A percentile compares a stretch with the other conserved stretches of the same genome.
Evolutionary conservation across 768 basidiomycete species (phyloP).

Genomic region (Chalciporus piperatus): DNA sequence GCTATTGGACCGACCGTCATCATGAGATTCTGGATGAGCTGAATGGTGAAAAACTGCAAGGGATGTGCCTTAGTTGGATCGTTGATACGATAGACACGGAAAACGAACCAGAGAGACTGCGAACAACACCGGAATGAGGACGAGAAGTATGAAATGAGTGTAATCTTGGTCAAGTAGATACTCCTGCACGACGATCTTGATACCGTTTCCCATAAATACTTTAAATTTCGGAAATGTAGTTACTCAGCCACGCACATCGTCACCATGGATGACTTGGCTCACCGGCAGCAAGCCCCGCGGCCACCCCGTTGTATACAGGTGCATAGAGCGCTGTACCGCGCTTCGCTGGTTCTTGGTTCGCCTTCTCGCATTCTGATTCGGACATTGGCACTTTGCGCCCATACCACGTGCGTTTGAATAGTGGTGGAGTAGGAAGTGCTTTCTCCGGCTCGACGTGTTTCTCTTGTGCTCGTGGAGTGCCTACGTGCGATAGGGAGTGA

Average conservation of each 20-base stretch:
- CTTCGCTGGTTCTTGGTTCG: constrained; percentile 3
- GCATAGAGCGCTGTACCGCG: constrained; percentile 26
- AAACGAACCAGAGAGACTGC: constrained; percentile 43
- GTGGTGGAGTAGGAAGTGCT: constrained; percentile 25
- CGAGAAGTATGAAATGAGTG: constrained; percentile 41
- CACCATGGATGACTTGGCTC: background rate
- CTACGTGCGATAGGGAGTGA: constrained; percentile 33
- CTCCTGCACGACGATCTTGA: constrained; percentile 58
- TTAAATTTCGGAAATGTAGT: constrained; percentile 27
- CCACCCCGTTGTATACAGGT: constrained; percentile 26
- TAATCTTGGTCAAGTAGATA: constrained; percentile 46
- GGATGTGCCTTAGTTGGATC: constrained; percentile 9
- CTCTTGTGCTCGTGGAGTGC: constrained; percentile 14
- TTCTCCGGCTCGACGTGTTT: constrained; percentile 14
- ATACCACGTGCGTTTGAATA: constrained; percentile 56
- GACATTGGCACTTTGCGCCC: constrained; percentile 48
- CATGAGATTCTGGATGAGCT: constrained; percentile 37
- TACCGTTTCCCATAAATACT: constrained; percentile 63
- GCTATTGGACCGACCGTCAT: constrained; percentile 50
- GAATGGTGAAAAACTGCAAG: constrained; percentile 39
- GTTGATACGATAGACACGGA: background rate
- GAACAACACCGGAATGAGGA: constrained; percentile 41
- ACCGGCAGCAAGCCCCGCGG: constrained; percentile 28
- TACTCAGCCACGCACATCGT: background rate
- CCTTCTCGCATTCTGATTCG: constrained; percentile 31